A percentile compares a stretch with the other conserved stretches of the same genome.
These are phyloP conservation scores for Melaleuca quinquenervia DNA, from an alignment of 345 rosid species.

Conservation along the genomic window DNA sequence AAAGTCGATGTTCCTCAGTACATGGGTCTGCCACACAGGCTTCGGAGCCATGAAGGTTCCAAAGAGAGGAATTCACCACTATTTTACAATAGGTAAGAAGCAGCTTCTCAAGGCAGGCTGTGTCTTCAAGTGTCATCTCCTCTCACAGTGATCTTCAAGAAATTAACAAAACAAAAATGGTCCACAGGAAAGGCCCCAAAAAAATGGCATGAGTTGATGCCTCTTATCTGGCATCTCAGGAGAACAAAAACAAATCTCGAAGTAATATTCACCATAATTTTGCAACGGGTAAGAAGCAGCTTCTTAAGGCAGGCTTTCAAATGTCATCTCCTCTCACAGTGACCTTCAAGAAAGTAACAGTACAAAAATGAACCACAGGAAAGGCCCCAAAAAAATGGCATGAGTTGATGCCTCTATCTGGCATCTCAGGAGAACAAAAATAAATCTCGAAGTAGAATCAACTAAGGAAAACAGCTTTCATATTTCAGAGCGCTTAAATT, in stretches of 20 bases:
- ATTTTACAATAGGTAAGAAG: too few species aligned
- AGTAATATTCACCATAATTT: too few species aligned
- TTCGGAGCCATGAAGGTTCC: not conserved
- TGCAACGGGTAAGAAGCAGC: not conserved
- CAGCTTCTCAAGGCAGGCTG: too few species aligned
- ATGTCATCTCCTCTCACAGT: not conserved
- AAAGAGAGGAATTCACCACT: not conserved
- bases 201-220: not conserved
- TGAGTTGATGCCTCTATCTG: not conserved
- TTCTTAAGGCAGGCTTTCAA: not conserved
- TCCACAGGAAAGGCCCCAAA: not conserved
- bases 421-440: not conserved
- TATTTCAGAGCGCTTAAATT: not conserved
- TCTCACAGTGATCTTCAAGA: too few species aligned
- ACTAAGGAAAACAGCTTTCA: not conserved
- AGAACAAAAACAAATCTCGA: not conserved
- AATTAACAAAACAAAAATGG: not conserved
- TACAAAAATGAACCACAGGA: not conserved
- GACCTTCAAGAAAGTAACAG: not conserved
- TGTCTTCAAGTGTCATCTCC: too few species aligned
- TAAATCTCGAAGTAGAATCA: not conserved
- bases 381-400: not conserved
- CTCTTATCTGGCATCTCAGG: not conserved
- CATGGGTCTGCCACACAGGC: not conserved
- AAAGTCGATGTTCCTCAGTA: not conserved